Conservation (phyloP, 805 yeast species). For the Myxozyma vanderwaltii region DNA sequence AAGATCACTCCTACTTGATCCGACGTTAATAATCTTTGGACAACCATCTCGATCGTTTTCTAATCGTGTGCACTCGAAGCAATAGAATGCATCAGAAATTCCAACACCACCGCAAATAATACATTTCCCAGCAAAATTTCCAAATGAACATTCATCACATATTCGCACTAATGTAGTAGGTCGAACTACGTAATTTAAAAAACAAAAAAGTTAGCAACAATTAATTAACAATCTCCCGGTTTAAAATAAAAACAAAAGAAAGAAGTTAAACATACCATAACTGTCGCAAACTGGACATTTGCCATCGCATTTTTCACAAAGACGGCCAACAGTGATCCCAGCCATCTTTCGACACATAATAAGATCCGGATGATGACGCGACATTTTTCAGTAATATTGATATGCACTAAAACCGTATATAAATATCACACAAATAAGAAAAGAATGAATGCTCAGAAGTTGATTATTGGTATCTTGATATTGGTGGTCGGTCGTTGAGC, state of each 20-base stretch:
- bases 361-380: constrained; percentile 85
- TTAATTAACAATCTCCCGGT: background rate
- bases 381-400: too few relatives aligned
- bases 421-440: background rate
- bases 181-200: constrained; percentile 45
- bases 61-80: constrained; percentile 76
- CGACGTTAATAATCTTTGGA: constrained; percentile 79
- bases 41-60: constrained; percentile 92
- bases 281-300: constrained; percentile 90
- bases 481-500: too few relatives aligned
- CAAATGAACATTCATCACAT: constrained; percentile 85
- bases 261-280: constrained; percentile 50
- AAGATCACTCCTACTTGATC: constrained; percentile 70
- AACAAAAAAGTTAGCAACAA: too few relatives aligned
- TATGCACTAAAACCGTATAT: too few relatives aligned
- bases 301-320: constrained; percentile 89
- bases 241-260: background rate
- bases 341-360: constrained; percentile 83
- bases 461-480: background rate
- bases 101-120: constrained; percentile 74
- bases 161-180: constrained; percentile 67
- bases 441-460: background rate
- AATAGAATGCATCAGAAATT: constrained; percentile 72
- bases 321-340: constrained; percentile 67
- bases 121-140: constrained; percentile 64